Conservation (phyloP, 2,329 filamentous ascomycete genomes). For the Pseudocercospora pini-densiflorae region DNA sequence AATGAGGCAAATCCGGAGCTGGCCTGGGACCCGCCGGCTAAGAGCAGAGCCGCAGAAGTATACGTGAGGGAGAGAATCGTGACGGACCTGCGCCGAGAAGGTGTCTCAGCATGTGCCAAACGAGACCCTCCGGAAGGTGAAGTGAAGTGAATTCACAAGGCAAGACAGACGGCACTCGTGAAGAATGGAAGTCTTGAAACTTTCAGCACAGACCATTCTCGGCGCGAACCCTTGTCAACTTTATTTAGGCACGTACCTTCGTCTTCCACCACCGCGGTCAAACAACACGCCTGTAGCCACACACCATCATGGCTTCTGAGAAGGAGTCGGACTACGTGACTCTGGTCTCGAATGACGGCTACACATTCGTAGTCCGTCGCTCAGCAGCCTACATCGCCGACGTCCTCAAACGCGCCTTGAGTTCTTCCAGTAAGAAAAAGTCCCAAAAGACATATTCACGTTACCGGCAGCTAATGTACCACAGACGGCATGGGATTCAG, state of each 20-base stretch:
- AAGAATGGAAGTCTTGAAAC: too few relatives aligned
- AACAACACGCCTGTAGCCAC: background rate
- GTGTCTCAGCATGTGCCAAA: background rate
- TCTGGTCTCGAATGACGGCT: constrained; percentile 74
- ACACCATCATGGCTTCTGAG: constrained; percentile 13
- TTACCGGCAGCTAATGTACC: background rate
- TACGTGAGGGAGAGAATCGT: background rate
- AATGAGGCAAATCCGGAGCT: background rate
- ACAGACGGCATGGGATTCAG: constrained; percentile 61
- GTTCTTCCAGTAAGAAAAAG: constrained; percentile 72
- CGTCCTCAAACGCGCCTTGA: constrained; percentile 75
- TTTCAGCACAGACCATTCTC: background rate
- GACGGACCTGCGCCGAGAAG: background rate
- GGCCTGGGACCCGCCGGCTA: background rate
- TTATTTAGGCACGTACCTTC: background rate
- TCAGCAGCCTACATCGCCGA: constrained; percentile 72
- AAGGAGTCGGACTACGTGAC: constrained; percentile 70
- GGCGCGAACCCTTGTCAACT: background rate
- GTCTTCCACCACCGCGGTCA: background rate
- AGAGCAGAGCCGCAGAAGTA: background rate
- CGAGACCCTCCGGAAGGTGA: background rate
- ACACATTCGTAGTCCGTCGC: constrained; percentile 75
- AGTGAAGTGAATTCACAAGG: background rate
- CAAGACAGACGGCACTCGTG: background rate
- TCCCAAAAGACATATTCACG: too few relatives aligned